These are phyloP conservation scores for Emergomyces orientalis DNA, from an alignment of 2,329 filamentous ascomycete species.

Conservation along the genomic window DNA sequence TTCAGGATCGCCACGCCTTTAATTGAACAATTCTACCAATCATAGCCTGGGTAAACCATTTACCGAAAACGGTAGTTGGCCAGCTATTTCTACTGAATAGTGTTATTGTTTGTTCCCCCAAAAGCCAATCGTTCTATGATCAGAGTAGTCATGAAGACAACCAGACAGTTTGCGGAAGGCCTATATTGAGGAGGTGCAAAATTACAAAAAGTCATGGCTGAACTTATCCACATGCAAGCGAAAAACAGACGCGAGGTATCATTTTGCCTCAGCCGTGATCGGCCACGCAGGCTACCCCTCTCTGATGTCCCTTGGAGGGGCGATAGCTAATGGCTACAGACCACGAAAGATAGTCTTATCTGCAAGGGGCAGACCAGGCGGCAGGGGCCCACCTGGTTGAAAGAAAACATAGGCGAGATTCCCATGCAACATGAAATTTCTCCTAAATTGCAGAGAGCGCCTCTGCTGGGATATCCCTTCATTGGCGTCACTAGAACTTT, in stretches of 20 bases:
- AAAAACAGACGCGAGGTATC: neutral
- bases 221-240: neutral
- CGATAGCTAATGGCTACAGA: neutral
- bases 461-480: neutral
- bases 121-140: neutral
- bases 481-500: neutral
- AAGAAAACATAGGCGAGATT: neutral
- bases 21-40: neutral
- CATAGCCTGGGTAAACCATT: neutral
- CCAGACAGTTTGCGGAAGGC: neutral
- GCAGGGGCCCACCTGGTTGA: neutral
- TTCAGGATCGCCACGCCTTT: neutral
- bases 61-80: neutral
- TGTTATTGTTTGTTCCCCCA: neutral
- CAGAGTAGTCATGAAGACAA: neutral
- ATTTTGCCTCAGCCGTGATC: neutral
- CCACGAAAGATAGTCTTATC: neutral
- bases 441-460: neutral
- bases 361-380: neutral
- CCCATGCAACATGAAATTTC: neutral
- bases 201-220: neutral
- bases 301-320: neutral
- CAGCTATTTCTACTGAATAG: neutral
- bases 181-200: neutral
- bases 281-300: neutral